Evolutionary conservation across 1,284 basidiomycete genomes (phyloP).

Genomic region (Pholiota adiposa): DNA sequence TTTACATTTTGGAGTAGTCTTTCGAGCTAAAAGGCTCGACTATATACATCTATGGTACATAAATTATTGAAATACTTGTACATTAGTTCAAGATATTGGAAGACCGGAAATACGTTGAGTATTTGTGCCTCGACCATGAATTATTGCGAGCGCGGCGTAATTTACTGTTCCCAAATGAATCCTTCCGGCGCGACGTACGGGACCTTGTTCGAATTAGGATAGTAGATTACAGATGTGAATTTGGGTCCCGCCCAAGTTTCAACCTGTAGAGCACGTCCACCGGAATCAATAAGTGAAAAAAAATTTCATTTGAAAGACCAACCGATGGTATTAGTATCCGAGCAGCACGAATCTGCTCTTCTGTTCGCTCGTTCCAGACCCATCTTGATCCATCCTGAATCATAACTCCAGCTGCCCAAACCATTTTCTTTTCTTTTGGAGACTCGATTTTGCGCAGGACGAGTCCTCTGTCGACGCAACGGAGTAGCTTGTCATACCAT

Average conservation of each 20-base stretch:
- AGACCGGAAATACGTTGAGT: no score
- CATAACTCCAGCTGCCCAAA: background rate
- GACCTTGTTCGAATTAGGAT: background rate
- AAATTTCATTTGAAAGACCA: background rate
- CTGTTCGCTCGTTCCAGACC: background rate
- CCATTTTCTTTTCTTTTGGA: background rate
- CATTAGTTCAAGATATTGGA: background rate
- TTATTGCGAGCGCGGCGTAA: background rate
- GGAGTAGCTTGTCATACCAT: background rate
- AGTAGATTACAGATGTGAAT: background rate
- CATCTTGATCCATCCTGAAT: constrained; percentile 1
- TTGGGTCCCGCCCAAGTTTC: background rate
- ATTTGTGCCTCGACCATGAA: no score
- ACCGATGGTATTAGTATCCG: background rate
- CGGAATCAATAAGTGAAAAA: background rate
- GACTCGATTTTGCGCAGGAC: constrained; percentile 1
- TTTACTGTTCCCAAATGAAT: background rate
- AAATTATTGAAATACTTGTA: background rate
- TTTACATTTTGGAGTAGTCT: no score
- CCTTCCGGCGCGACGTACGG: background rate
- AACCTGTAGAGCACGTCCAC: background rate
- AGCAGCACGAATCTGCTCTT: background rate
- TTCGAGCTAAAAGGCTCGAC: no score
- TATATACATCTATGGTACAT: background rate
- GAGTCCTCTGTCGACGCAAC: background rate